Evolutionary conservation across 306 rosid genomes (phyloP).

Genomic region (Corylus americana): DNA sequence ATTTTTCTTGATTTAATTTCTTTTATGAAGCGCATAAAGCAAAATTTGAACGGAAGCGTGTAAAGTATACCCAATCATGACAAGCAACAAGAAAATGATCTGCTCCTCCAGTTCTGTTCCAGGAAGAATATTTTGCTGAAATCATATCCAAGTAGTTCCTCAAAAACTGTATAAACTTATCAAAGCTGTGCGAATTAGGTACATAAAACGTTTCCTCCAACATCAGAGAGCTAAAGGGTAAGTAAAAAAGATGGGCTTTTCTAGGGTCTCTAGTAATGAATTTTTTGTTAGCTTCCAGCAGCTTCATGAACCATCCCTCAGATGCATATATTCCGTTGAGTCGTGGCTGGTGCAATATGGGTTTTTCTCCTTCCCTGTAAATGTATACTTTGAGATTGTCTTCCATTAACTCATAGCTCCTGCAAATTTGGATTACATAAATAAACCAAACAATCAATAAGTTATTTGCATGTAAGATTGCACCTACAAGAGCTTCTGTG

Average conservation of each 20-base stretch:
- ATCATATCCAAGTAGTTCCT: slow-evolving; percentile 60
- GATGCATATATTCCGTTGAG: slow-evolving; percentile 89
- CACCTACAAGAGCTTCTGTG: background rate
- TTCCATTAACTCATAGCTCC: slow-evolving; percentile 97
- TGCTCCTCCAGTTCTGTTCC: slow-evolving; percentile 95
- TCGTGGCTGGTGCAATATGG: slow-evolving; percentile 71
- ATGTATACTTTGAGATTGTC: slow-evolving; percentile 70
- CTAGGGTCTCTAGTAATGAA: slow-evolving; percentile 63
- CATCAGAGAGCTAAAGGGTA: slow-evolving; percentile 89
- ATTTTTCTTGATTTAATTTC: background rate
- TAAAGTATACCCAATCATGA: slow-evolving; percentile 86
- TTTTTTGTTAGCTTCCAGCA: slow-evolving; percentile 54
- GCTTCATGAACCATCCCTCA: slow-evolving; percentile 96
- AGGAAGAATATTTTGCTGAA: slow-evolving; percentile 54
- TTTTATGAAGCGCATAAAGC: background rate
- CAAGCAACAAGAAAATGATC: slow-evolving; percentile 97
- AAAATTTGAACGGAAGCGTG: slow-evolving; percentile 18
- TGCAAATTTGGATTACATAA: slow-evolving; percentile 30
- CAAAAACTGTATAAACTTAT: slow-evolving; percentile 58
- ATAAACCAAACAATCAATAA: slow-evolving; percentile 6
- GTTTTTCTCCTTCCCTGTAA: slow-evolving; percentile 75
- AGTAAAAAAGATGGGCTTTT: slow-evolving; percentile 85
- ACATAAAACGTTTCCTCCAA: slow-evolving; percentile 69
- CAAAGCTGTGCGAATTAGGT: slow-evolving; percentile 56
- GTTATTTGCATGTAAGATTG: slow-evolving; percentile 3